Evolutionary conservation across 495 filamentous ascomycete genomes (phyloP), one percentile per base, ranked within the genome.

Genomic region (Umbilicaria muhlenbergii): DNA sequence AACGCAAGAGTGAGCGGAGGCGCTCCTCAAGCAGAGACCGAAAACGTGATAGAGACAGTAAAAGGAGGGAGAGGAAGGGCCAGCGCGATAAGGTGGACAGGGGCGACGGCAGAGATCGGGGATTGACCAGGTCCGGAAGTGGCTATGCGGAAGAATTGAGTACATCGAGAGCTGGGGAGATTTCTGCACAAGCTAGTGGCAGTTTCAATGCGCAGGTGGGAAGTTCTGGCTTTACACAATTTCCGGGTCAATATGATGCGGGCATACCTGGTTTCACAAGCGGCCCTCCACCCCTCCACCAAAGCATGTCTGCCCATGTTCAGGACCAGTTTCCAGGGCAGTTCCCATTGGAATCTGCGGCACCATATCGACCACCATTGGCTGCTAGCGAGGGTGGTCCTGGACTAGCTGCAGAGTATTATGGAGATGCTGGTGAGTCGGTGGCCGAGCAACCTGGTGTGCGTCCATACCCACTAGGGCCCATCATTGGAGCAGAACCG

Each of bases 391-490:
- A 55, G 49, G 51, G 59, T 28, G 47, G 60, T 42, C 56, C 59
- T 36, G 77, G 77, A 21, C 66, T 68, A n/a, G 78, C 78, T 2
- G 72, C 78, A 17, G 75, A 79, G 37, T 82, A 78, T 53, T 81
- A 81, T 47, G 69, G 69, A 14, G 78, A 81, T 55, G 71, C 75
- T 52, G 78, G 77, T 0, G 61, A 80, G 50, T 78, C 74, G 11
- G 75, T 80, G 11, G 50, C 57, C n/a, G 45, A 64, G 1, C 78
- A 81, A 55, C 77, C 78, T 2, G 77, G 78, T 32, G 59, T 75
- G 4, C 67, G 77, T 28, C 67, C 69, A 17, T 52, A 65, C 4
- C 61, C 62, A 8, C 75, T 77, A 18, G 58, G 66, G 2, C 60
- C 80, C 11, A 69, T 78, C 15, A 53, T 60, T 21, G 59, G 58